Percentiles rank a stretch among this genome's conserved stretches.
Conservation (phyloP, 129 eudicot genomes). For the Escallonia rubra region DNA sequence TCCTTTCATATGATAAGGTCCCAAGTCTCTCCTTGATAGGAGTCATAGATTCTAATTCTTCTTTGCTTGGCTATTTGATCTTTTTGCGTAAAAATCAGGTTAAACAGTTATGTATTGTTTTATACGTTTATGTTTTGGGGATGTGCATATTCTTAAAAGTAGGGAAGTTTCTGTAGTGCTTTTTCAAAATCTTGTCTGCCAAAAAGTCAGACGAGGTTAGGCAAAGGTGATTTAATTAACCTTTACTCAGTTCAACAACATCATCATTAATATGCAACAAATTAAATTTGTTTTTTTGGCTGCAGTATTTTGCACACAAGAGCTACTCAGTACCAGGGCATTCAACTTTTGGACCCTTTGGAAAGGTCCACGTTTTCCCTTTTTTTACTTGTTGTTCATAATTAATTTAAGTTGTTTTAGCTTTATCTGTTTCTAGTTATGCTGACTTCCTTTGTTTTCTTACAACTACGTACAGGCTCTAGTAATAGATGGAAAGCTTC, state of each 20-base stretch:
- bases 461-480: slow-evolving; percentile 53
- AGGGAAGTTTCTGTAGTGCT: slow-evolving; percentile 11
- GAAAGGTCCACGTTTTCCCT: slow-evolving; percentile 54
- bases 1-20: too few relatives aligned
- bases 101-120: too few relatives aligned
- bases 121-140: too few relatives aligned
- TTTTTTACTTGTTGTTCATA: too few relatives aligned
- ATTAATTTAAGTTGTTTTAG: too few relatives aligned
- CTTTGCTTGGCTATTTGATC: too few relatives aligned
- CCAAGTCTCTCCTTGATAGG: too few relatives aligned
- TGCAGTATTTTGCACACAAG: slow-evolving; percentile 73
- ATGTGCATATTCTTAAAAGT: background rate
- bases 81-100: too few relatives aligned
- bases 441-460: too few relatives aligned
- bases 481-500: slow-evolving; percentile 92
- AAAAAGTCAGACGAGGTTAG: slow-evolving; percentile 21
- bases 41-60: too few relatives aligned
- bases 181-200: slow-evolving; percentile 6
- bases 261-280: slow-evolving; percentile 3
- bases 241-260: background rate
- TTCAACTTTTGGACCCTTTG: slow-evolving; percentile 85
- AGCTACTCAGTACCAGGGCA: slow-evolving; percentile 73
- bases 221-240: background rate
- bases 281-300: slow-evolving; percentile 6
- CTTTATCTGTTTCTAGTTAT: too few relatives aligned